Evolutionary conservation across 179 eudicot species (phyloP).

Genomic region (Camellia oleifera): DNA sequence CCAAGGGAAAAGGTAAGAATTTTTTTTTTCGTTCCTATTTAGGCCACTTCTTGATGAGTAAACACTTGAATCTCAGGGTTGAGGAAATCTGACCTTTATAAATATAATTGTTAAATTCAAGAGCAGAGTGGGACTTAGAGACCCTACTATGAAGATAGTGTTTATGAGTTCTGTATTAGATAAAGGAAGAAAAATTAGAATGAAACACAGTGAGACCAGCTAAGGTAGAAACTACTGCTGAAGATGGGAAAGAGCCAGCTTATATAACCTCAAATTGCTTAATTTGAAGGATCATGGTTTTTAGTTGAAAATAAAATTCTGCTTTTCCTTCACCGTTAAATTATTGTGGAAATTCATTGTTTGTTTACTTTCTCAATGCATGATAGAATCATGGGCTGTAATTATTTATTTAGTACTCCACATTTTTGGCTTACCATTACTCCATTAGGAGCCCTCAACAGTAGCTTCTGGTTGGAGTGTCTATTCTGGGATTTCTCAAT

Average conservation of each 20-base stretch:
- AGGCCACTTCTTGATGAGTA: not conserved
- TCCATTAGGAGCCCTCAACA: not conserved
- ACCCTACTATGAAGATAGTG: not conserved
- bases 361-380: not conserved
- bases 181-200: not conserved
- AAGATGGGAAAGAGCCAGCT: not conserved
- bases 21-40: not conserved
- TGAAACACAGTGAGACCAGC: not conserved
- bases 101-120: constrained; percentile 2
- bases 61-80: not conserved
- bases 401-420: not conserved
- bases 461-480: not conserved
- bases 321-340: constrained; percentile 2
- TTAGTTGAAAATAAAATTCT: not conserved
- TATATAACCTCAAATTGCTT: not conserved
- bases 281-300: not conserved
- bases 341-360: not conserved
- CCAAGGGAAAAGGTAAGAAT: constrained; percentile 60
- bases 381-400: not conserved
- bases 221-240: not conserved
- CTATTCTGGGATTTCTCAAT: no score
- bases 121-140: not conserved
- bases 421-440: not conserved
- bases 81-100: not conserved
- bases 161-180: not conserved